Conservation (phyloP, 2,329 filamentous ascomycete species). For the Colletotrichum australisinense region DNA sequence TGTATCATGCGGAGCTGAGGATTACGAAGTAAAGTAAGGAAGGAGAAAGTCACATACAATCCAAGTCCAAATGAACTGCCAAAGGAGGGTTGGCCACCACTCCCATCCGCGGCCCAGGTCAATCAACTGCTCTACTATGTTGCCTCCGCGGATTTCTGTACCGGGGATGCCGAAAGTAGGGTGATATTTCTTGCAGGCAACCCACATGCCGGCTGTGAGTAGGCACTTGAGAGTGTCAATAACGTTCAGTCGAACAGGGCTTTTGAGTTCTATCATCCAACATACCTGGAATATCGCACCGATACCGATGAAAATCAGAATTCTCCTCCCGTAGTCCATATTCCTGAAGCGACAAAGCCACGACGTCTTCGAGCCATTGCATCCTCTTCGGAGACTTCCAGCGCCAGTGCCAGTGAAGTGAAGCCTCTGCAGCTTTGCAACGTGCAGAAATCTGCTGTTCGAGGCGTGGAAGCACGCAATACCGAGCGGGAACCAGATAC, state of each 20-base stretch:
- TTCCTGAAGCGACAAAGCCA: constrained; percentile 49
- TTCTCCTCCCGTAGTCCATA: constrained; percentile 51
- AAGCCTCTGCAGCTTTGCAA: constrained; percentile 59
- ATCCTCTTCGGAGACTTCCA: constrained; percentile 20
- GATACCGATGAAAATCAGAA: constrained; percentile 57
- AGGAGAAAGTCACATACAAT: constrained; percentile 42
- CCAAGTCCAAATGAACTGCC: constrained; percentile 67
- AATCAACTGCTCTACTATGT: constrained; percentile 53
- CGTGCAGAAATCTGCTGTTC: constrained; percentile 62
- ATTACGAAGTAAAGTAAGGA: too few species aligned
- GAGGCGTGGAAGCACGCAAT: constrained; percentile 69
- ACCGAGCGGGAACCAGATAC: constrained; percentile 66
- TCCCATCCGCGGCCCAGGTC: constrained; percentile 64
- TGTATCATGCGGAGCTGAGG: too few species aligned
- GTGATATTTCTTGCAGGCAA: constrained; percentile 69
- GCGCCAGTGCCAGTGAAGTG: constrained; percentile 14
- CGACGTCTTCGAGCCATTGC: constrained; percentile 43
- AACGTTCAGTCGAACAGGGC: background rate
- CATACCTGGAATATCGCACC: constrained; percentile 62
- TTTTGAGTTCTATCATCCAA: background rate
- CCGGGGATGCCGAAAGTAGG: constrained; percentile 58
- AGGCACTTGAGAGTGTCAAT: constrained; percentile 53
- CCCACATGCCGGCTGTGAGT: constrained; percentile 64
- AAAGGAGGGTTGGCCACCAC: constrained; percentile 68
- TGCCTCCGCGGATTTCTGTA: constrained; percentile 45